Base-by-base conservation (phyloP, 2,329 filamentous ascomycete species). In the Raffaelea ambrosiae region DNA sequence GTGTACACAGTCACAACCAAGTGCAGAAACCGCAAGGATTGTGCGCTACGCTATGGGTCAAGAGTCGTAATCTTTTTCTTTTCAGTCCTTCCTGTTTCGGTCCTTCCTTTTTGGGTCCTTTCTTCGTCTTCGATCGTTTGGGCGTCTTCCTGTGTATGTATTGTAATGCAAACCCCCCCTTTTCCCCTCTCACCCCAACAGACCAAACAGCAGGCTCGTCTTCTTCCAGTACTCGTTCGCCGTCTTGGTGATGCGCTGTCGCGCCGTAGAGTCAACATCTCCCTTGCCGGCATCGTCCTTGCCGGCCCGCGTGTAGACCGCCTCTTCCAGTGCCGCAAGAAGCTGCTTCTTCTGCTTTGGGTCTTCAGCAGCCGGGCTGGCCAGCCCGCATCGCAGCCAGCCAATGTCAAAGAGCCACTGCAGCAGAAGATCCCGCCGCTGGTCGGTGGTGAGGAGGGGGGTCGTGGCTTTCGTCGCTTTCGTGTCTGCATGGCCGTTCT, bases 151-250 rank as follows among this genome's bases (percentile, higher is more conserved):
- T 29, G 7, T 29, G 7, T 29, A 7, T 29, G 26, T 13, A 7
- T 13, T 13, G 7, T n/a, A n/a, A n/a, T 29, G 7, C 13, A 13
- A 29, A 29, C 26, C 26, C 26, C 7, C 13, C 26, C 26, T 13
- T 7, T 29, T 13, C 13, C 7, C 13, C 26, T 29, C 26, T 29
- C 54, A 74, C 55, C 72, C 73, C 54, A 96, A 66, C 48, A 95
- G 67, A 2, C 86, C 88, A 66, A 96, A 95, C 22, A 96, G 64
- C 53, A 96, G 65, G 62, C 78, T 83, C 11, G 86, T 93, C 58
- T 85, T 80, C 68, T 84, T 87, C 81, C 87, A 93, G 63, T 93
- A 94, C 45, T 90, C 87, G 41, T 74, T 70, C 5, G 87, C 79
- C 16, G 73, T 69, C 63, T 83, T 85, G 55, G 61, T 64, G 35